Percentiles rank a stretch among this genome's conserved stretches.
Conservation (phyloP, 257 asterid species). For the Ballota nigra region DNA sequence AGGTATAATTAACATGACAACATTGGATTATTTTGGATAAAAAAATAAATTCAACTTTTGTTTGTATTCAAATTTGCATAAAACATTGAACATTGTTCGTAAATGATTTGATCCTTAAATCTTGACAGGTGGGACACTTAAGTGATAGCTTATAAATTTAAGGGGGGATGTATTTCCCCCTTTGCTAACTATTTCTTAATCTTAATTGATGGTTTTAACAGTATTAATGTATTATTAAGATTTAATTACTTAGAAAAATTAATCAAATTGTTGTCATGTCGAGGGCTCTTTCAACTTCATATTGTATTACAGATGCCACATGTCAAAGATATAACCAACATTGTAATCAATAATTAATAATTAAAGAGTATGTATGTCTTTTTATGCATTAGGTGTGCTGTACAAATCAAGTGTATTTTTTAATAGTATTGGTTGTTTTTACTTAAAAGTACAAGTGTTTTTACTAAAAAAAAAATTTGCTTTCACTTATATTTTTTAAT, state of each 20-base stretch:
- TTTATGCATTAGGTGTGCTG: no score
- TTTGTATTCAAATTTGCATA: constrained; percentile 19
- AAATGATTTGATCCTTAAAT: constrained; percentile 35
- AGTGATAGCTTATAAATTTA: background rate
- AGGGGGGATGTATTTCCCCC: constrained; percentile 33
- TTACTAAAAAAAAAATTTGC: no score
- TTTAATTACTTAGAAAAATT: background rate
- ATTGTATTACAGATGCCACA: background rate
- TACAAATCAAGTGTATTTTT: no score
- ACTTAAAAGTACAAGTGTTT: no score
- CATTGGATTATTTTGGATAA: constrained; percentile 18
- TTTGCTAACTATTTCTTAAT: constrained; percentile 14
- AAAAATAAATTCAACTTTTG: constrained; percentile 18
- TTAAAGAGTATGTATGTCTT: no score
- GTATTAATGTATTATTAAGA: no score
- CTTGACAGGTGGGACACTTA: constrained; percentile 35
- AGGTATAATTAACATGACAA: constrained; percentile 1
- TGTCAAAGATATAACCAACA: constrained; percentile 15
- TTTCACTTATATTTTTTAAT: no score
- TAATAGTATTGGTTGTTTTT: no score
- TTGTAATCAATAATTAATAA: background rate
- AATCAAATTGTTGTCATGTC: constrained; percentile 10
- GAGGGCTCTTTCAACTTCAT: constrained; percentile 12
- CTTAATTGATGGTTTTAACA: background rate
- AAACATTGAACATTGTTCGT: constrained; percentile 22